These are phyloP conservation scores for Grosmannia serpens DNA, from an alignment of 2,329 filamentous ascomycete species.

Conservation along the genomic window DNA sequence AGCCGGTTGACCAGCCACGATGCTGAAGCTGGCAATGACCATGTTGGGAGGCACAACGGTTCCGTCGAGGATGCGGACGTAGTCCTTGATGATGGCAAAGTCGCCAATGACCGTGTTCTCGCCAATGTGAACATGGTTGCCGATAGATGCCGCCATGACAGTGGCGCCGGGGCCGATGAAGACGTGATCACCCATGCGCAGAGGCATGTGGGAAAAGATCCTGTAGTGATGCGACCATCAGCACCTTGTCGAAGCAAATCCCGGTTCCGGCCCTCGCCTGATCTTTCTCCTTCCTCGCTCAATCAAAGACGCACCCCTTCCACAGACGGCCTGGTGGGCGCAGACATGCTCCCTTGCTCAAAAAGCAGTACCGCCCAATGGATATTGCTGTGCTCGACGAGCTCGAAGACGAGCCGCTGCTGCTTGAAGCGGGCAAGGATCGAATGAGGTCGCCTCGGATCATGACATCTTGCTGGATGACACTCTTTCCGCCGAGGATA, in stretches of 20 bases:
- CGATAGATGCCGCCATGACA: conserved; percentile 73
- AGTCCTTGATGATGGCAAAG: conserved; percentile 89
- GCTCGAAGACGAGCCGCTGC: conserved; percentile 14
- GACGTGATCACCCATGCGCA: conserved; percentile 90
- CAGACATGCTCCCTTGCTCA: conserved; percentile 66
- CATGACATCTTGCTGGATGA: conserved; percentile 90
- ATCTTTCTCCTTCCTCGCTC: not conserved
- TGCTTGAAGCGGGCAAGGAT: conserved; percentile 34
- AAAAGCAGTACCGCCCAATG: conserved; percentile 85
- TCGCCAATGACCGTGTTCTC: conserved; percentile 66
- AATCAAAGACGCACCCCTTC: conserved; percentile 42
- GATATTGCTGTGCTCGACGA: conserved; percentile 58
- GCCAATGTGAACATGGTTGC: conserved; percentile 79
- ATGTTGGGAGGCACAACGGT: conserved; percentile 76
- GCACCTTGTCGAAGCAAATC: not conserved
- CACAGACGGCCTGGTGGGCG: conserved; percentile 75
- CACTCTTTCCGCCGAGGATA: conserved; percentile 89
- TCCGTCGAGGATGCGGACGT: conserved; percentile 75
- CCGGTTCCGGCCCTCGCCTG: not conserved
- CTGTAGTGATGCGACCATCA: conserved; percentile 18
- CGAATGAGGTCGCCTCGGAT: conserved; percentile 80
- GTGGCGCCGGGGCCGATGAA: conserved; percentile 68
- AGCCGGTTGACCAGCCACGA: conserved; percentile 77
- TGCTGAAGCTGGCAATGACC: conserved; percentile 83
- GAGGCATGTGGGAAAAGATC: conserved; percentile 68